Evolutionary conservation across 2,329 filamentous ascomycete species (phyloP), one percentile per base, ranked within the genome.

Genomic region (Pezicula neosporulosa): DNA sequence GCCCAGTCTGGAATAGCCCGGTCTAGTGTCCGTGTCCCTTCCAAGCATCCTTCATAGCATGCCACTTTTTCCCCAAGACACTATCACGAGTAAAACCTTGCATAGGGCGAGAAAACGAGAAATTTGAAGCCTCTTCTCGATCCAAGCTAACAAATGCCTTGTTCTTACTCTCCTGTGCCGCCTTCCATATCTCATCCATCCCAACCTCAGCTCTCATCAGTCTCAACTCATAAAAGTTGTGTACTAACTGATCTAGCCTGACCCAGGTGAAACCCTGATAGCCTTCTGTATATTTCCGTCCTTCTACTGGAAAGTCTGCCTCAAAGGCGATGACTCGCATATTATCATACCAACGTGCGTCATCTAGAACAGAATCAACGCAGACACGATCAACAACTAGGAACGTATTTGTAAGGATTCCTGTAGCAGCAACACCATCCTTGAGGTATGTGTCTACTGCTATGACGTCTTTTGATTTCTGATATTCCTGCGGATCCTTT

Each of bases 151-250:
- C 42, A 43, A 54, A 51, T 13, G 49, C 52, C 28, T 19, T 8
- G 21, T 51, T 9, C 2, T 4, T n/a, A 33, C 52, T 51, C 27
- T 16, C 3, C 30, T 49, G 35, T 37, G 44, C 45, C 6, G 27
- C 46, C n/a, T 49, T 36, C 52, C 49, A 51, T 30, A 54, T 51
- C 6, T 51, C n/a, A 51, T 51, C 52, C 49, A 51, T 54, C 6
- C 36, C 41, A 30, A 49, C 28, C 12, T 49, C 44, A 5, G 28
- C 51, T 10, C 41, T 49, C 5, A 44, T 47, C 12, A 8, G 47
- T 8, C 47, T 43, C 12, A 54, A 36, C 16, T 49, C 38, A 35
- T 52, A 54, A 18, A 54, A 54, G 18, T 49, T 44, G 28, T 47
- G 49, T 6, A 54, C 43, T n/a, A 49, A 16, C 38, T 39, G 37